phyloP scores from a whole-genome alignment of 345 rosid genomes.

The Geranium rotundifolium region DNA sequence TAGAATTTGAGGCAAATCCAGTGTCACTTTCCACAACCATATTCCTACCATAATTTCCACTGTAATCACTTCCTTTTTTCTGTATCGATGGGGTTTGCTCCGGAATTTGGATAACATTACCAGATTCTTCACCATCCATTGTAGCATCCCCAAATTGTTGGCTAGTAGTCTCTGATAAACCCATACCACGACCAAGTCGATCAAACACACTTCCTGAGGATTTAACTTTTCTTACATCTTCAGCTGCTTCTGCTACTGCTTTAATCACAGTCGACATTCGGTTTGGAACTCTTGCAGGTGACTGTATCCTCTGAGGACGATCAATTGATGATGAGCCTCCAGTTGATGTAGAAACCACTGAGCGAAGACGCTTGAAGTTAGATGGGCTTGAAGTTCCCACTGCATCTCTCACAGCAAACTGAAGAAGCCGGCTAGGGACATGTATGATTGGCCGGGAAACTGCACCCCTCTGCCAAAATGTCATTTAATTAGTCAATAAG shows the following conservation, averaged over 20 bases:
- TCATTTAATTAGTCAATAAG: neutral
- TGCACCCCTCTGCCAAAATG: conserved; percentile 50
- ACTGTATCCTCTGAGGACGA: conserved; percentile 43
- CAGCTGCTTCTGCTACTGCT: conserved; percentile 89
- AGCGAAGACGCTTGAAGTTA: conserved; percentile 66
- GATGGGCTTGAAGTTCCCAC: conserved; percentile 55
- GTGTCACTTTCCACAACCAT: conserved; percentile 30
- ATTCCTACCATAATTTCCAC: conserved; percentile 25
- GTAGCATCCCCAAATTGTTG: conserved; percentile 24
- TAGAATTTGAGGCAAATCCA: conserved; percentile 27
- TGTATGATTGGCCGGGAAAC: conserved; percentile 34
- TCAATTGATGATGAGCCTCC: conserved; percentile 28
- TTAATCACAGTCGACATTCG: conserved; percentile 67
- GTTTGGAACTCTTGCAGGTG: conserved; percentile 61
- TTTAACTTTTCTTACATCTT: conserved; percentile 53
- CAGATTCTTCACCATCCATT: conserved; percentile 35
- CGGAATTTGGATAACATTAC: conserved; percentile 20
- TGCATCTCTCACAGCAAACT: conserved; percentile 95
- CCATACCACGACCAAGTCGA: conserved; percentile 53
- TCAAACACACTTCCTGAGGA: conserved; percentile 80
- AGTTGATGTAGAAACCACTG: conserved; percentile 60
- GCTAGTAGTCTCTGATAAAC: conserved; percentile 19
- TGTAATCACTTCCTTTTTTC: conserved; percentile 29
- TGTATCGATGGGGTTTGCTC: conserved; percentile 16
- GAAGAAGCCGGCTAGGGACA: conserved; percentile 85